Percentiles rank a stretch among this genome's conserved stretches.
Evolutionary conservation across 352 stramenopile genomes (phyloP).

Genomic region (Aphanomyces astaci): DNA sequence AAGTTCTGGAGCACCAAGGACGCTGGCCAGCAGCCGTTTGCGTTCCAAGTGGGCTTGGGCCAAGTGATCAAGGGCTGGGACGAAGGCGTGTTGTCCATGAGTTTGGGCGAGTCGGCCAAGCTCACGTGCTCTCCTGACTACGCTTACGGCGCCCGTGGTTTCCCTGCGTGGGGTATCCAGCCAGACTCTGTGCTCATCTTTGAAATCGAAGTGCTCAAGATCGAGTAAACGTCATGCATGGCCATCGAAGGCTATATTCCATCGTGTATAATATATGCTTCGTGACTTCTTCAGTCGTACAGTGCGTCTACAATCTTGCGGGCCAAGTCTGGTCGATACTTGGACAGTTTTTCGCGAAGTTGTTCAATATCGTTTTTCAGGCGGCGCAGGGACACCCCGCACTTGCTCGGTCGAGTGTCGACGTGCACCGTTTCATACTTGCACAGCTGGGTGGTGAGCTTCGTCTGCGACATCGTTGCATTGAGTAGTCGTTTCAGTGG

Average conservation of each 20-base stretch:
- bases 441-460: constrained; percentile 9
- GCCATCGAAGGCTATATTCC: not conserved
- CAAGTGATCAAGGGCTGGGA: constrained; percentile 96
- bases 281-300: not conserved
- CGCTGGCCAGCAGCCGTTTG: constrained; percentile 89
- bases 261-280: not conserved
- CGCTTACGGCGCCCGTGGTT: constrained; percentile 89
- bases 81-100: constrained; percentile 82
- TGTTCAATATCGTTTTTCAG: constrained; percentile 4
- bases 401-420: not conserved
- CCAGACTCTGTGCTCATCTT: constrained; percentile 88
- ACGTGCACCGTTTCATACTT: constrained; percentile 3
- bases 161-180: constrained; percentile 92
- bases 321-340: constrained; percentile 11
- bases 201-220: constrained; percentile 88
- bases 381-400: not conserved
- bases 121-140: constrained; percentile 93
- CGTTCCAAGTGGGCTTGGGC: constrained; percentile 87
- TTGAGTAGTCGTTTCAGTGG: no score
- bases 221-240: constrained; percentile 33
- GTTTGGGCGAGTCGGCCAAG: constrained; percentile 82
- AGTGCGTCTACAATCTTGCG: constrained; percentile 3
- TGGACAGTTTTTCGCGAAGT: constrained; percentile 8
- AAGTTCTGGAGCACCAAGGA: constrained; percentile 98
- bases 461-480: not conserved